These are phyloP conservation scores for Spizellomyces punctatus DNA, from an alignment of 192 early-diverging fungal genomes.

Conservation along the genomic window DNA sequence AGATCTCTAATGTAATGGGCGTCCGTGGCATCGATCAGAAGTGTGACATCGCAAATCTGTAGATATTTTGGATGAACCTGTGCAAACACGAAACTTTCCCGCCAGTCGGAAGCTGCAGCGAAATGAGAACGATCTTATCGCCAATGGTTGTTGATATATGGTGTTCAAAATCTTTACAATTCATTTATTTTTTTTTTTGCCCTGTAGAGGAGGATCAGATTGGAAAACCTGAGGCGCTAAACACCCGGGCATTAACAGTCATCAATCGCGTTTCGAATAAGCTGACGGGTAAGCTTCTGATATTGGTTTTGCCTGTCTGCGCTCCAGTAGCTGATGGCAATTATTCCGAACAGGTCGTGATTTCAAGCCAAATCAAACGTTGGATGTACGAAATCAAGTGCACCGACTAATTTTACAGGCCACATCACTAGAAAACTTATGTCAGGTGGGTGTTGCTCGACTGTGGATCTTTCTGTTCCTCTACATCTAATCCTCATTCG, in stretches of 20 bases:
- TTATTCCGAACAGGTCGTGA: conserved; percentile 67
- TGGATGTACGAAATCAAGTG: conserved; percentile 86
- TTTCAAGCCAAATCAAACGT: conserved; percentile 76
- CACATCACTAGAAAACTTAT: conserved; percentile 86
- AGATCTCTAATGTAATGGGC: conserved; percentile 3
- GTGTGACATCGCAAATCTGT: background rate
- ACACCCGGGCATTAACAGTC: conserved; percentile 79
- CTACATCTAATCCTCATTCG: conserved; percentile 43
- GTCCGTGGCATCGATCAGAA: background rate
- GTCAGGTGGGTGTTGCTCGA: conserved; percentile 54
- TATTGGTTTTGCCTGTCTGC: background rate
- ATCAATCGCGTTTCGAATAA: conserved; percentile 92
- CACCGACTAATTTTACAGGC: conserved; percentile 88
- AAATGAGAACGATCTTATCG: conserved; percentile 56
- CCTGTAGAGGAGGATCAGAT: conserved; percentile 43
- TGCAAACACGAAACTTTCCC: conserved; percentile 36
- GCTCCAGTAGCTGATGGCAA: background rate
- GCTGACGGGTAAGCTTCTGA: conserved; percentile 65
- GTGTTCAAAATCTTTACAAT: background rate
- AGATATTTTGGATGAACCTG: conserved; percentile 41
- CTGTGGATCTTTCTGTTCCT: conserved; percentile 47
- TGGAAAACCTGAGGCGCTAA: conserved; percentile 67
- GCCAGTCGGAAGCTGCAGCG: conserved; percentile 52
- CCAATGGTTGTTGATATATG: conserved; percentile 21
- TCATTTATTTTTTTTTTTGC: background rate